Percentiles rank a stretch among this genome's conserved stretches.
Conservation (phyloP, 129 eudicot species). For the Pittosporum tobira region DNA sequence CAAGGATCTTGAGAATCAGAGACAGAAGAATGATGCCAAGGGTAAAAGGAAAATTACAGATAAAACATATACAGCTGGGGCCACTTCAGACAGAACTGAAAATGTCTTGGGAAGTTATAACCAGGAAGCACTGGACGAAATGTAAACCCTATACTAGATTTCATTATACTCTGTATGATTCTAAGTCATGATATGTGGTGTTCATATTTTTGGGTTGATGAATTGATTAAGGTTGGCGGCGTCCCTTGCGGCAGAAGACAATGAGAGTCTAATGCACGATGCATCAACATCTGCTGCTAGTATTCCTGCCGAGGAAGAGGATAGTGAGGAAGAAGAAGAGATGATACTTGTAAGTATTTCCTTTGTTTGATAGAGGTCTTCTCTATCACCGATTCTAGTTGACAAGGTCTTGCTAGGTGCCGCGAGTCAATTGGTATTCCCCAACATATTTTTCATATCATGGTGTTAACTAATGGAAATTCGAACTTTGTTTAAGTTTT, state of each 20-base stretch:
- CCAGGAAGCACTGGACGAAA: constrained; percentile 67
- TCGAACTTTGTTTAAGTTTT: not conserved
- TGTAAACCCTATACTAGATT: constrained; percentile 35
- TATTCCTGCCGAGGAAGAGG: constrained; percentile 37
- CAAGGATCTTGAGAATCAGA: constrained; percentile 56
- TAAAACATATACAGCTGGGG: constrained; percentile 12
- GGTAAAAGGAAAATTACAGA: constrained; percentile 45
- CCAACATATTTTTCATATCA: not conserved
- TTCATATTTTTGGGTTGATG: not conserved
- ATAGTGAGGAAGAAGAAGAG: constrained; percentile 67
- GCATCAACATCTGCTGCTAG: constrained; percentile 62
- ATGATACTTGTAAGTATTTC: constrained; percentile 57
- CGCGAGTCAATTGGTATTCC: not conserved
- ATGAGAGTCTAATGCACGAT: constrained; percentile 29
- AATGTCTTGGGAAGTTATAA: constrained; percentile 16
- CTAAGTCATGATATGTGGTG: not conserved
- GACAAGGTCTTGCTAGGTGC: not conserved
- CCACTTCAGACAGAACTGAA: constrained; percentile 8
- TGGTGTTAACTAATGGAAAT: not conserved
- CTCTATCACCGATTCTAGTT: not conserved
- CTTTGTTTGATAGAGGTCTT: not conserved
- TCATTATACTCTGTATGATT: not conserved
- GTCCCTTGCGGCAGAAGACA: constrained; percentile 73
- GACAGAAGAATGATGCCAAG: constrained; percentile 40
- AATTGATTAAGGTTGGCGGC: constrained; percentile 76